A percentile compares a stretch with the other conserved stretches of the same genome.
These are phyloP conservation scores for Penicillium concentricum DNA, from an alignment of 2,329 filamentous ascomycete genomes.

Conservation along the genomic window DNA sequence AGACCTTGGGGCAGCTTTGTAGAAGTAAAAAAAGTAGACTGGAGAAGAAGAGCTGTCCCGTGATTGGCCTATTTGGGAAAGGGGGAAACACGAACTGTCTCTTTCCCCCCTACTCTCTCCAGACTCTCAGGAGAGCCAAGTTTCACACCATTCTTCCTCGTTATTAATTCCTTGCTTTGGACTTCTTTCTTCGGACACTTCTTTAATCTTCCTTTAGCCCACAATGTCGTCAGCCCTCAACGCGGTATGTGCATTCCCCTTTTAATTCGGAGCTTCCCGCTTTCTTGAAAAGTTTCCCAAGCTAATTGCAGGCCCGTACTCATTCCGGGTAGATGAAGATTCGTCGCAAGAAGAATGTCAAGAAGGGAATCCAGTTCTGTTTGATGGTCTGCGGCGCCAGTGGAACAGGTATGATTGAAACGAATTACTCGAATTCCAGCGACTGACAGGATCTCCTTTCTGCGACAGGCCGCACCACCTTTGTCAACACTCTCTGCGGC, in stretches of 20 bases:
- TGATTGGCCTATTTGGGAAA: conserved; percentile 31
- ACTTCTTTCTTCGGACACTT: conserved; percentile 16
- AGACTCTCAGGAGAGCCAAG: conserved; percentile 28
- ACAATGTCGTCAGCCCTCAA: conserved; percentile 56
- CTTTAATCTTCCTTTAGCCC: conserved; percentile 28
- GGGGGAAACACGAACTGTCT: conserved; percentile 31
- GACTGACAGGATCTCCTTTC: conserved; percentile 6
- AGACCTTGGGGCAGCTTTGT: not conserved
- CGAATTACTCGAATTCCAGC: not conserved
- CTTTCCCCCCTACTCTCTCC: conserved; percentile 25
- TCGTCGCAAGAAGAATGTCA: conserved; percentile 99
- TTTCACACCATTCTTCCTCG: conserved; percentile 23
- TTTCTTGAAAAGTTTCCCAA: conserved; percentile 17
- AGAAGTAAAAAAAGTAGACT: conserved; percentile 12
- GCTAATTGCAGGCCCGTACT: conserved; percentile 22
- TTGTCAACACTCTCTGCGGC: conserved; percentile 98
- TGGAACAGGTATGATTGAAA: conserved; percentile 71
- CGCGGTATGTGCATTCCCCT: conserved; percentile 47
- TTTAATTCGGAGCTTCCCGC: conserved; percentile 20
- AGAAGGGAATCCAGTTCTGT: conserved; percentile 99
- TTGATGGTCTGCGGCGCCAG: conserved; percentile 99
- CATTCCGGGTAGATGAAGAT: conserved; percentile 72
- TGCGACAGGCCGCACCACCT: conserved; percentile 82
- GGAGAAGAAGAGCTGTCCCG: conserved; percentile 18
- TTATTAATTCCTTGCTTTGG: conserved; percentile 21